Evolutionary conservation across 2,329 filamentous ascomycete genomes (phyloP), one percentile per base, ranked within the genome.

Genomic region (Neofusicoccum laricinum): DNA sequence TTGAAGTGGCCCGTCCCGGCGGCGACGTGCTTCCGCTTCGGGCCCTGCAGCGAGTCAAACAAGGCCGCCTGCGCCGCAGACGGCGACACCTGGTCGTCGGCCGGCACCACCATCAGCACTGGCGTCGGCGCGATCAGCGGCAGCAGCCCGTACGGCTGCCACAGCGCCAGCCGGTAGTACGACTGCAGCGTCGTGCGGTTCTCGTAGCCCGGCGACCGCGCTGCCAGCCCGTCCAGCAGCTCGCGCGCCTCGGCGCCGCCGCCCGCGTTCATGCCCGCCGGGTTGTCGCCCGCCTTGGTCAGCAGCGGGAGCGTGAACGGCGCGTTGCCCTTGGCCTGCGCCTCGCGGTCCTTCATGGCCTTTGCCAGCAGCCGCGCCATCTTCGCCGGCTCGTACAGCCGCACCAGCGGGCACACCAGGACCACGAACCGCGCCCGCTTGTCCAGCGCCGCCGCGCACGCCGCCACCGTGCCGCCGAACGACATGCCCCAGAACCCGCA

Each of bases 401-500:
- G 62, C 25, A 46, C 62, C 17, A 70, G 30, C 0, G 73, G 72
- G 32, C 69, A 71, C 30, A 71, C 65, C 12, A 70, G 67, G 41
- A 79, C 68, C 6, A 72, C 66, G 51, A 62, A 63, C 41, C 66
- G 67, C 14, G 68, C 69, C n/a, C 77, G 72, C 38, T 66, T 66
- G 65, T 78, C 77, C 10, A 77, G 55, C 1, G 73, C 68, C 7
- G 75, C 74, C 0, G 73, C 68, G 11, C 63, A 68, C 0, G 75
- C 64, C 0, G 71, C 70, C 2, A 76, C 67, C 1, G 63, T 63
- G 6, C 53, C 75, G 25, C 66, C 48, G 46, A 77, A 74, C 3
- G 76, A 79, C 50, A 73, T 69, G 5, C 78, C 78, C 77, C 77
- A 80, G 68, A 79, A 68, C 3, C 50, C 70, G 38, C 79, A 72